A percentile compares a stretch with the other conserved stretches of the same genome.
Conservation (phyloP, 441 rosid genomes). For the Syzygium malaccense region DNA sequence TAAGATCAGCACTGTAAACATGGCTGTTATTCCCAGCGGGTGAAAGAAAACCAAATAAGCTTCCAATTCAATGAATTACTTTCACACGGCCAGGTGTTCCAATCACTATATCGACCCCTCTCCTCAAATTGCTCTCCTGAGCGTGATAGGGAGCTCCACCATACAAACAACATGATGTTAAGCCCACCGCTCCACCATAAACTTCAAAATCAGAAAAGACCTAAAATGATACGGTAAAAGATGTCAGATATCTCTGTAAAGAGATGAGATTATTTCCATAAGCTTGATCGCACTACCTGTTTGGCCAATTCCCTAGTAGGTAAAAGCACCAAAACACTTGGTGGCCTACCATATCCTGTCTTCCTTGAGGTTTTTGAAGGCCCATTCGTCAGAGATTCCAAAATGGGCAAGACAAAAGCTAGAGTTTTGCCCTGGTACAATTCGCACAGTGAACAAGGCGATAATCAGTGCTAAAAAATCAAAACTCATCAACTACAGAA, state of each 20-base stretch:
- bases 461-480: not conserved
- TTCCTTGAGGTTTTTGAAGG: constrained; percentile 44
- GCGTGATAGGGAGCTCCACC: constrained; percentile 67
- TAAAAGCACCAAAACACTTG: constrained; percentile 82
- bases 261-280: not conserved
- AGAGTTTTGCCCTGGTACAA: constrained; percentile 79
- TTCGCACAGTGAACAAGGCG: not conserved
- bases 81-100: constrained; percentile 96
- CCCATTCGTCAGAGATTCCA: constrained; percentile 82
- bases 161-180: constrained; percentile 77
- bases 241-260: not conserved
- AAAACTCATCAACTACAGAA: not conserved
- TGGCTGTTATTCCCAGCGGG: not conserved
- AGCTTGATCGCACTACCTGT: constrained; percentile 40
- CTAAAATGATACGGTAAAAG: constrained; percentile 16
- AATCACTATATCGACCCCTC: constrained; percentile 84
- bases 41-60: not conserved
- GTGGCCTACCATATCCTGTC: constrained; percentile 78
- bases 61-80: constrained; percentile 24
- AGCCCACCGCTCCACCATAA: constrained; percentile 69
- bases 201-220: constrained; percentile 72
- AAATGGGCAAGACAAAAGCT: constrained; percentile 90
- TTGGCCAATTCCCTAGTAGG: constrained; percentile 94
- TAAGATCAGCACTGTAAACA: not conserved
- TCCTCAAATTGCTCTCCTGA: constrained; percentile 60